Percentiles rank a stretch among this genome's conserved stretches.
Conservation (phyloP, 768 basidiomycete genomes). For the Lentinula sp. region DNA sequence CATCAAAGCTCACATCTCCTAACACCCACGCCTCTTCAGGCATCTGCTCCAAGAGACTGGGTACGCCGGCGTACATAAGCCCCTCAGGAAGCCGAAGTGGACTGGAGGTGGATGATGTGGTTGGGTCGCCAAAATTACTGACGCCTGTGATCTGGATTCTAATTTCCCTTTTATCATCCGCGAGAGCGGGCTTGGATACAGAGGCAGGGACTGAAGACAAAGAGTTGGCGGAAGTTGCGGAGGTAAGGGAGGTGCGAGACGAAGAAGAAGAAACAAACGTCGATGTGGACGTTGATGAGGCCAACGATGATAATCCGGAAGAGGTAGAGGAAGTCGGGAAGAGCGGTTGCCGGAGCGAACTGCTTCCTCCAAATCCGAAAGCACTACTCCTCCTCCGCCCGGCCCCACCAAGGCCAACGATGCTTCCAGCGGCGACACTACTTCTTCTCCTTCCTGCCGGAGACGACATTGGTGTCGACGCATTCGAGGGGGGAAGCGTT, state of each 20-base stretch:
- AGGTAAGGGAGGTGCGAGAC: not conserved
- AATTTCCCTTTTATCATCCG: conserved; percentile 19
- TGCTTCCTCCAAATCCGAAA: not conserved
- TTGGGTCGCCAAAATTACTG: conserved; percentile 1
- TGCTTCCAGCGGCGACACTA: not conserved
- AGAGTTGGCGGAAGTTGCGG: not conserved
- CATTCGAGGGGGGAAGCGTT: conserved; percentile 29
- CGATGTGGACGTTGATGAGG: not conserved
- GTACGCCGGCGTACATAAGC: not conserved
- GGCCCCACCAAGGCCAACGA: not conserved
- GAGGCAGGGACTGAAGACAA: conserved; percentile 28
- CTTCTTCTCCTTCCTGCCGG: conserved; percentile 14
- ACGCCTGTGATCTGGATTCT: not conserved
- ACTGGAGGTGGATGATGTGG: conserved; percentile 24
- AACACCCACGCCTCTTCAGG: conserved; percentile 49
- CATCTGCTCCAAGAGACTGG: conserved; percentile 53
- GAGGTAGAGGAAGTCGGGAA: not conserved
- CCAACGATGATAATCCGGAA: not conserved
- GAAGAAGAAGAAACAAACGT: not conserved
- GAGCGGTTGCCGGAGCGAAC: not conserved
- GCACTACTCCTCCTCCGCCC: not conserved
- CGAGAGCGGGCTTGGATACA: conserved; percentile 8
- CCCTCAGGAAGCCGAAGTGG: conserved; percentile 4
- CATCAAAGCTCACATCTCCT: conserved; percentile 49
- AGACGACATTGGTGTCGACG: conserved; percentile 42